These are phyloP conservation scores for Talaromyces pinophilus DNA, from an alignment of 2,329 filamentous ascomycete genomes.

Conservation along the genomic window DNA sequence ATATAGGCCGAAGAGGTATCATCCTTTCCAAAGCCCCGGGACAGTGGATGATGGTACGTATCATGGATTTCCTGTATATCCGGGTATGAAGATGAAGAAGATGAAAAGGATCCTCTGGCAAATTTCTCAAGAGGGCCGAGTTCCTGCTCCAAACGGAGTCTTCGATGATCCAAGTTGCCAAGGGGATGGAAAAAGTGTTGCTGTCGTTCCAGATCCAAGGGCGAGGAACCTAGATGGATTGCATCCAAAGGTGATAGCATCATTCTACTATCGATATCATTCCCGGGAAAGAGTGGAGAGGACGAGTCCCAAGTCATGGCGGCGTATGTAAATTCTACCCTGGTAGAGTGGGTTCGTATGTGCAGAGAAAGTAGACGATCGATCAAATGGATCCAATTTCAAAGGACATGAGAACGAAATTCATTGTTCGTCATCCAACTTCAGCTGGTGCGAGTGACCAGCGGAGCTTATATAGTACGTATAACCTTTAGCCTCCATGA, in stretches of 20 bases:
- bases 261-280: neutral
- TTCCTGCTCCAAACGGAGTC: slow-evolving; percentile 8
- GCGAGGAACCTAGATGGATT: neutral
- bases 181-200: neutral
- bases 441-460: neutral
- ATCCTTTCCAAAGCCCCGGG: slow-evolving; percentile 15
- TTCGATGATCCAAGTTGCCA: slow-evolving; percentile 3
- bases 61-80: neutral
- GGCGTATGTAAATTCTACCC: neutral
- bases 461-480: neutral
- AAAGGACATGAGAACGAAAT: neutral
- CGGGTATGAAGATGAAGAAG: neutral
- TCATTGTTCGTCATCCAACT: neutral
- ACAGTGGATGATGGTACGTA: slow-evolving; percentile 12
- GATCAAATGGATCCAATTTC: neutral
- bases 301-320: slow-evolving; percentile 11
- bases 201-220: slow-evolving; percentile 3
- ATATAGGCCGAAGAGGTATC: neutral
- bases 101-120: slow-evolving; percentile 2
- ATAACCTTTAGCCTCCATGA: neutral
- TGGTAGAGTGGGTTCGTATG: neutral
- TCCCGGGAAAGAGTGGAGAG: neutral
- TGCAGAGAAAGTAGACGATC: neutral
- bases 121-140: slow-evolving; percentile 4
- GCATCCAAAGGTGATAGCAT: slow-evolving; percentile 5